phyloP scores from a whole-genome alignment of 2,329 filamentous ascomycete genomes.

The Geosmithia flava region DNA sequence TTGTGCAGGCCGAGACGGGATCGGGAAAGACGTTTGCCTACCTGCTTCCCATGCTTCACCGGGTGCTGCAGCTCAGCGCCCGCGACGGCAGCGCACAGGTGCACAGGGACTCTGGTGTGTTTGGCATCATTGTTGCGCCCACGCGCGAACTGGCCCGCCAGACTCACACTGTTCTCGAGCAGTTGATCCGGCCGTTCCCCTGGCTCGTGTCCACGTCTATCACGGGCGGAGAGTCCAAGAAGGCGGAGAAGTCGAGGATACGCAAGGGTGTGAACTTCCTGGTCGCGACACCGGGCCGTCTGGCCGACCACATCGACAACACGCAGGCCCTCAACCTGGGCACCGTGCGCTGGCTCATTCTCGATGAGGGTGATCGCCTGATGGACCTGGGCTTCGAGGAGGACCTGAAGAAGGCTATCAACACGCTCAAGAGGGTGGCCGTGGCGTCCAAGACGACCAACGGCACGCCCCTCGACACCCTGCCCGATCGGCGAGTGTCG shows the following conservation, averaged over 20 bases:
- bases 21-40: slow-evolving; percentile 98
- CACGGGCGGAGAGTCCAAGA: slow-evolving; percentile 56
- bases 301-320: slow-evolving; percentile 86
- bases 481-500: slow-evolving; percentile 69
- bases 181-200: slow-evolving; percentile 74
- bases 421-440: slow-evolving; percentile 56
- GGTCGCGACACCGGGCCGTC: slow-evolving; percentile 82
- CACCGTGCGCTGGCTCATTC: slow-evolving; percentile 82
- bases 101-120: slow-evolving; percentile 76
- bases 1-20: slow-evolving; percentile 92
- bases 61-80: slow-evolving; percentile 66
- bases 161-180: slow-evolving; percentile 77
- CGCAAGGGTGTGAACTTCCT: slow-evolving; percentile 92
- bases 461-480: slow-evolving; percentile 42
- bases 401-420: slow-evolving; percentile 78
- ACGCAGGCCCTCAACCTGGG: slow-evolving; percentile 81
- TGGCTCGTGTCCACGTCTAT: slow-evolving; percentile 90
- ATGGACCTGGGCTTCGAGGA: slow-evolving; percentile 98
- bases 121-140: slow-evolving; percentile 86
- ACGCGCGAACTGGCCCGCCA: slow-evolving; percentile 92
- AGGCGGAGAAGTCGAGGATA: slow-evolving; percentile 81
- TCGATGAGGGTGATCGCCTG: slow-evolving; percentile 93
- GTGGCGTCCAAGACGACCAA: slow-evolving; percentile 48
- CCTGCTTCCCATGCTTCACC: slow-evolving; percentile 79
- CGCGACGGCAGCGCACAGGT: slow-evolving; percentile 33